Percentiles rank a stretch among this genome's conserved stretches.
Conservation (phyloP, 306 rosid species). For the Rosa multiflora region DNA sequence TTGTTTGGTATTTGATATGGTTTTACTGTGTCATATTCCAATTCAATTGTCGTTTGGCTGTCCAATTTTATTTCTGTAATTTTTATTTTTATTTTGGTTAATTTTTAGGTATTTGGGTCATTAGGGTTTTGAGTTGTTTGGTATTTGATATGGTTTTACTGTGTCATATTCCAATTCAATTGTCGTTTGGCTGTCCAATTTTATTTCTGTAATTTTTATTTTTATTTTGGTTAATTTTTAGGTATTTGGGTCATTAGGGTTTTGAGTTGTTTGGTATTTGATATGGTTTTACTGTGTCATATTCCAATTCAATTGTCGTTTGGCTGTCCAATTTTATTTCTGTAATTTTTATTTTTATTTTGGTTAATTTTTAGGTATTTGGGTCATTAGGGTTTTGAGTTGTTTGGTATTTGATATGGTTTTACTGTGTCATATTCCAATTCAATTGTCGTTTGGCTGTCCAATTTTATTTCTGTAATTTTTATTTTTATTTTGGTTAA, state of each 20-base stretch:
- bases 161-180: no score
- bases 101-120: not conserved
- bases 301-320: not conserved
- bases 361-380: not conserved
- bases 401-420: not conserved
- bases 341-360: not conserved
- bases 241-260: no score
- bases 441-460: no score
- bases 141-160: not conserved
- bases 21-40: not conserved
- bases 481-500: not conserved
- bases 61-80: no score
- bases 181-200: no score
- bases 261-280: no score
- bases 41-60: no score
- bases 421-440: not conserved
- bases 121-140: not conserved
- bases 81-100: not conserved
- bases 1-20: not conserved
- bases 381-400: not conserved
- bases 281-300: conserved; percentile 6
- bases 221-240: no score
- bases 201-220: no score
- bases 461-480: not conserved
- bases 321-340: not conserved